These are phyloP conservation scores for Nematodospora valgi DNA, from an alignment of 805 yeast species.

Conservation along the genomic window DNA sequence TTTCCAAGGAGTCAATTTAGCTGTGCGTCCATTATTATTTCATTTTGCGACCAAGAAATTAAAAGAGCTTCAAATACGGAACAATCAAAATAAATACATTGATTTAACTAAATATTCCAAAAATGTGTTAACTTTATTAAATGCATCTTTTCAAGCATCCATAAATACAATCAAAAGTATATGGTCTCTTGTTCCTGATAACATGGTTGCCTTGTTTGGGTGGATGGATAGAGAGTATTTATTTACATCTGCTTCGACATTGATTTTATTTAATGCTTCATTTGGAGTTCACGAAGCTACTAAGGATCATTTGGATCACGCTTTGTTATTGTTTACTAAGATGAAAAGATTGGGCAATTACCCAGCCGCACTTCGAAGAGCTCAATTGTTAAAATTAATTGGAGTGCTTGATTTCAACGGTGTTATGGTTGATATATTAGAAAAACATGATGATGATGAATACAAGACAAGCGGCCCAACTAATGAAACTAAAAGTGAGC, in stretches of 20 bases:
- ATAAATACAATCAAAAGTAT: constrained; percentile 69
- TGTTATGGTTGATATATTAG: constrained; percentile 53
- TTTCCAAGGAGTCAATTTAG: constrained; percentile 77
- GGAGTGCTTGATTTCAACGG: constrained; percentile 67
- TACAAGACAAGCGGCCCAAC: neutral
- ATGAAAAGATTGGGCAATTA: constrained; percentile 78
- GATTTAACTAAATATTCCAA: constrained; percentile 67
- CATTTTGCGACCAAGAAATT: constrained; percentile 72
- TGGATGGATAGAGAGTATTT: constrained; percentile 84
- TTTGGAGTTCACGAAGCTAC: constrained; percentile 82
- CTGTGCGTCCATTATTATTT: constrained; percentile 71
- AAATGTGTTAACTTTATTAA: constrained; percentile 62
- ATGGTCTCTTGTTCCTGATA: constrained; percentile 72
- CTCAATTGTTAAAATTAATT: constrained; percentile 64
- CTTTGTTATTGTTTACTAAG: constrained; percentile 62
- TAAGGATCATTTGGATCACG: constrained; percentile 66
- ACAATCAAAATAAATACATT: constrained; percentile 46
- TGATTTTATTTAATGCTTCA: constrained; percentile 70
- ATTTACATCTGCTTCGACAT: constrained; percentile 72
- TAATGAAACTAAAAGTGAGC: neutral
- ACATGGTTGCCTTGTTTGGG: constrained; percentile 82
- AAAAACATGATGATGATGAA: constrained; percentile 52
- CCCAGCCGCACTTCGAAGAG: constrained; percentile 74
- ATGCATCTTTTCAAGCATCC: constrained; percentile 78
- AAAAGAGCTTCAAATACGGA: constrained; percentile 42